A percentile compares a stretch with the other conserved stretches of the same genome.
Evolutionary conservation across 2,329 filamentous ascomycete species (phyloP).

Genomic region (Didymosphaeria variabile): DNA sequence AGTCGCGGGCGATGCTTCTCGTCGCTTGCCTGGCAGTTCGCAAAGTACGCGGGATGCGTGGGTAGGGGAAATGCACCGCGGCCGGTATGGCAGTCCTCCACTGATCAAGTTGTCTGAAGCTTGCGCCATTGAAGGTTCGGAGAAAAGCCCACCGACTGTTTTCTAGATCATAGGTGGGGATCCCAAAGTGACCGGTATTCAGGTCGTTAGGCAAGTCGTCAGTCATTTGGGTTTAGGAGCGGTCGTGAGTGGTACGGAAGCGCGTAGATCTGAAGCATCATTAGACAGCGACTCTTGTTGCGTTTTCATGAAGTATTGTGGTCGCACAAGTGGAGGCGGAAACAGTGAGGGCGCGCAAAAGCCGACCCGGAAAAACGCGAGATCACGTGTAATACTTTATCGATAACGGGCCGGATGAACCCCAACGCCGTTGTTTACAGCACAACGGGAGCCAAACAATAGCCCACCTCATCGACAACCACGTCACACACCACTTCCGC

Average conservation of each 20-base stretch:
- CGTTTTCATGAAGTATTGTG: background rate
- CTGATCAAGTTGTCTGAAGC: conserved; percentile 36
- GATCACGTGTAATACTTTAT: conserved; percentile 35
- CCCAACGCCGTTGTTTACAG: conserved; percentile 37
- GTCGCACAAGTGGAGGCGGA: background rate
- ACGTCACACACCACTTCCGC: conserved; percentile 24
- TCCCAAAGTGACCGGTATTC: conserved; percentile 63
- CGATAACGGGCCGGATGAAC: conserved; percentile 19
- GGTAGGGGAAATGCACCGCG: conserved; percentile 18
- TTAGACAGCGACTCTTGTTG: conserved; percentile 15
- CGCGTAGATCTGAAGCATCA: conserved; percentile 32
- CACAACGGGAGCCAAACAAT: conserved; percentile 39
- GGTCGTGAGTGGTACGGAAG: conserved; percentile 25
- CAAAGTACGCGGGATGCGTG: conserved; percentile 11
- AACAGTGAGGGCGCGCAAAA: conserved; percentile 23
- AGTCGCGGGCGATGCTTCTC: conserved; percentile 26
- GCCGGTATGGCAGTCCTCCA: conserved; percentile 33
- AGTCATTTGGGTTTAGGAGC: conserved; percentile 64
- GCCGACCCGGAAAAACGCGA: conserved; percentile 29
- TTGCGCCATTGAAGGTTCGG: conserved; percentile 43
- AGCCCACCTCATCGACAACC: conserved; percentile 24
- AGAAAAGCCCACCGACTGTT: conserved; percentile 60
- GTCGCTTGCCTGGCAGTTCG: conserved; percentile 25
- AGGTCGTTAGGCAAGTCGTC: conserved; percentile 60
- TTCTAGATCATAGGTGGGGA: conserved; percentile 58